phyloP scores from a whole-genome alignment of 768 basidiomycete species.

The Suillus spraguei region DNA sequence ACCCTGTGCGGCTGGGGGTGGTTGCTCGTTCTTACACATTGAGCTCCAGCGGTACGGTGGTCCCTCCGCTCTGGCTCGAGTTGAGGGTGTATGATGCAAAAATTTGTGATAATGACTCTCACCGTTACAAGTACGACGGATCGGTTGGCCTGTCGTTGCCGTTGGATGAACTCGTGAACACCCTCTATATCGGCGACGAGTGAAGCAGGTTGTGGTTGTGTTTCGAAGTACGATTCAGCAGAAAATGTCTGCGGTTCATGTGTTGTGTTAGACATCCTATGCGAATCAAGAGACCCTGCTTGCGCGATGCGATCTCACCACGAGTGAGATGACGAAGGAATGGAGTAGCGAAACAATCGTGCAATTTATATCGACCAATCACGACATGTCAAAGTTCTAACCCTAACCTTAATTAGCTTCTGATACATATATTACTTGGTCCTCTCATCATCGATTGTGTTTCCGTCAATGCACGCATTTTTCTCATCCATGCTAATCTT shows the following conservation, averaged over 20 bases:
- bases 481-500: too few relatives aligned
- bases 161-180: constrained; percentile 69
- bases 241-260: constrained; percentile 54
- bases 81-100: constrained; percentile 12
- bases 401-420: not conserved
- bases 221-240: constrained; percentile 88
- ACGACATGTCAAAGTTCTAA: not conserved
- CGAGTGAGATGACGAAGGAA: not conserved
- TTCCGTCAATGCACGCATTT: too few relatives aligned
- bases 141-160: constrained; percentile 63
- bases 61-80: constrained; percentile 85
- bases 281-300: constrained; percentile 2
- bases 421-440: too few relatives aligned
- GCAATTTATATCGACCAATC: not conserved
- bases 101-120: constrained; percentile 32
- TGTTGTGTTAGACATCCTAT: constrained; percentile 22
- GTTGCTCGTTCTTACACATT: constrained; percentile 80
- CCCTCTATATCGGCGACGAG: constrained; percentile 68
- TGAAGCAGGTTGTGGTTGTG: constrained; percentile 75
- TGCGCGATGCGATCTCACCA: not conserved
- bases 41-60: constrained; percentile 96
- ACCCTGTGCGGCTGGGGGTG: constrained; percentile 13
- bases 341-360: not conserved
- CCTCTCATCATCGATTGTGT: too few relatives aligned
- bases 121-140: constrained; percentile 95